Conservation (phyloP, 257 asterid genomes). For the Voacanga thouarsii region DNA sequence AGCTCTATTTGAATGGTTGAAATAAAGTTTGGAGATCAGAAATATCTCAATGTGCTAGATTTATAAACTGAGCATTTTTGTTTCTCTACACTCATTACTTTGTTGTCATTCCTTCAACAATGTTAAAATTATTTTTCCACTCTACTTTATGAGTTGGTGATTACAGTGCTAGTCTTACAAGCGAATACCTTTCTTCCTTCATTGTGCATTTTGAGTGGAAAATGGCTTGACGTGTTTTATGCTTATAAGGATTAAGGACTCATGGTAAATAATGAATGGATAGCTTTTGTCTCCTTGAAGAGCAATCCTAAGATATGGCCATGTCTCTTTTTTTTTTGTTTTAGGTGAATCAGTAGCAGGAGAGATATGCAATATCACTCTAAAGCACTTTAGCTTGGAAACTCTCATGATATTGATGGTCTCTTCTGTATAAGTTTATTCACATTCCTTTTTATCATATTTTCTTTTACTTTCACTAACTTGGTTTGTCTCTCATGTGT, state of each 20-base stretch:
- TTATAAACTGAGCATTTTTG: neutral
- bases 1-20: neutral
- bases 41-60: neutral
- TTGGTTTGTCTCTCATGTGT: neutral
- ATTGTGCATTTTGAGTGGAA: neutral
- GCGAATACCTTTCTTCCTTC: neutral
- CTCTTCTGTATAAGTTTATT: neutral
- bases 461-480: neutral
- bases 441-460: neutral
- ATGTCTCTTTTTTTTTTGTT: neutral
- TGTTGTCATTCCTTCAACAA: neutral
- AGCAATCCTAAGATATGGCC: neutral
- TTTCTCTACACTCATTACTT: neutral
- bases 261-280: neutral
- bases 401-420: neutral
- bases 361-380: neutral
- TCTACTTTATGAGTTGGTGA: neutral
- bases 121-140: neutral
- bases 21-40: neutral
- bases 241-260: neutral
- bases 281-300: neutral
- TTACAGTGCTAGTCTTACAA: neutral
- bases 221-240: neutral
- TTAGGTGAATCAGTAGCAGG: neutral
- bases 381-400: neutral